Evolutionary conservation across 75 land plant species (phyloP), one percentile per base, ranked within the genome.

Genomic region (Selaginella tamariscina): DNA sequence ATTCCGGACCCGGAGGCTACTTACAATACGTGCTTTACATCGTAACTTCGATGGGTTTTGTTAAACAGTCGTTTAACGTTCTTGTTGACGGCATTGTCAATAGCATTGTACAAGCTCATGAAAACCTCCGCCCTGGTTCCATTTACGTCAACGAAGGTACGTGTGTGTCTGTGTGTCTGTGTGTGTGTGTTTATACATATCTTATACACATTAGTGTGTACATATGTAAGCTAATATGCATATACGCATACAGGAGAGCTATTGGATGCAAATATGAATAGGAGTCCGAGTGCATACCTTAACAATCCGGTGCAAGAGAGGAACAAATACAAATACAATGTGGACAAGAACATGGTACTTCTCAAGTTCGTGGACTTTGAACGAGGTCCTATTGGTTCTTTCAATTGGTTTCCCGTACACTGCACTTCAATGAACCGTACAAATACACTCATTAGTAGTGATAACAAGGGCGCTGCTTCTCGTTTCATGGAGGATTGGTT

Each of bases 401-500:
- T 95, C 64, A 95, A 81, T 64, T 95, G 99, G 99, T 85, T 91
- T 88, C 83, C 99, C 60, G 86, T 88, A 55, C 99, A 95, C 78
- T 96, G 99, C 64, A 95, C 99, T 33, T 91, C 99, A 32, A 95
- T 95, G 99, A 91, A 91, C 59, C 86, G 99, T 2, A 85, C 90
- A 54, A 95, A 95, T 65, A 56, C 81, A 62, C 84, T 95, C 56
- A 91, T 95, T 5, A 95, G 99, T 82, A 89, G 99, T 31, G 99
- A 95, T 57, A 95, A 95, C 74, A 91, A 95, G 80, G 99, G 99
- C 39, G 92, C 92, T 59, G 99, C 99, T 72, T 85, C 99, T 56
- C 82, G 96, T 29, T 91, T 95, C 69, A 95, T 95, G 99, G 99
- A 95, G 65, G 99, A 90, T 67, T 95, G 97, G 97, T 83, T 39